Evolutionary conservation across 2,329 filamentous ascomycete species (phyloP).

Genomic region (Fusarium lateritium): DNA sequence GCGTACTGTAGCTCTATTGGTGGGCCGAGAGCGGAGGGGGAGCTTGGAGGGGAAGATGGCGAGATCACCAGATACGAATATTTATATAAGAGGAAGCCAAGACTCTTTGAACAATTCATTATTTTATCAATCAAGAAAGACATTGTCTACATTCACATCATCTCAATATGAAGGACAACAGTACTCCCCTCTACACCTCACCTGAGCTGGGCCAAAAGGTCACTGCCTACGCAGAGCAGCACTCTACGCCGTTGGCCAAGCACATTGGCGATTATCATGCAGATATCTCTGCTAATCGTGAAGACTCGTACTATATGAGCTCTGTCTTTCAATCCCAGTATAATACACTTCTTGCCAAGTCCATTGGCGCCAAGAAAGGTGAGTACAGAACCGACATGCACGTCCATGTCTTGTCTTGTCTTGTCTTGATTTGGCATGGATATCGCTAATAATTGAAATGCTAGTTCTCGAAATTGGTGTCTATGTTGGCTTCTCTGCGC

Average conservation of each 20-base stretch:
- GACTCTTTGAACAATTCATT: neutral
- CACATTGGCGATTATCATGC: conserved; percentile 61
- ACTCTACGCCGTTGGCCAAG: conserved; percentile 60
- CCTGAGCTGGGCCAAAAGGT: conserved; percentile 59
- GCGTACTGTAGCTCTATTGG: conserved; percentile 33
- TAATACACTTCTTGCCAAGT: conserved; percentile 58
- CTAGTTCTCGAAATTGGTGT: conserved; percentile 65
- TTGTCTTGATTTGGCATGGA: neutral
- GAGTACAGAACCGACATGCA: conserved; percentile 8
- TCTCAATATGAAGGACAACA: conserved; percentile 58
- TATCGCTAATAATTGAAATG: neutral
- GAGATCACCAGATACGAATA: conserved; percentile 17
- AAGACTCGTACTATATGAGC: conserved; percentile 57
- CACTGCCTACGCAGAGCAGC: conserved; percentile 59
- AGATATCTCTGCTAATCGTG: conserved; percentile 40
- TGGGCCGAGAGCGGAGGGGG: conserved; percentile 30
- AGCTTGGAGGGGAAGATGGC: conserved; percentile 18
- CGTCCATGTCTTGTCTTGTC: neutral
- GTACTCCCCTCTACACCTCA: conserved; percentile 60
- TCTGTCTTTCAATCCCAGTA: conserved; percentile 60
- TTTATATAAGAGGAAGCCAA: conserved; percentile 9
- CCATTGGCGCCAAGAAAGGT: conserved; percentile 60
- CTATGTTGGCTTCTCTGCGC: conserved; percentile 64
- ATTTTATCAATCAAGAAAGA: neutral
- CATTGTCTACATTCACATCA: neutral